A percentile compares a stretch with the other conserved stretches of the same genome.
These are phyloP conservation scores for Erodium trifolium DNA, from an alignment of 441 rosid species.

Conservation along the genomic window DNA sequence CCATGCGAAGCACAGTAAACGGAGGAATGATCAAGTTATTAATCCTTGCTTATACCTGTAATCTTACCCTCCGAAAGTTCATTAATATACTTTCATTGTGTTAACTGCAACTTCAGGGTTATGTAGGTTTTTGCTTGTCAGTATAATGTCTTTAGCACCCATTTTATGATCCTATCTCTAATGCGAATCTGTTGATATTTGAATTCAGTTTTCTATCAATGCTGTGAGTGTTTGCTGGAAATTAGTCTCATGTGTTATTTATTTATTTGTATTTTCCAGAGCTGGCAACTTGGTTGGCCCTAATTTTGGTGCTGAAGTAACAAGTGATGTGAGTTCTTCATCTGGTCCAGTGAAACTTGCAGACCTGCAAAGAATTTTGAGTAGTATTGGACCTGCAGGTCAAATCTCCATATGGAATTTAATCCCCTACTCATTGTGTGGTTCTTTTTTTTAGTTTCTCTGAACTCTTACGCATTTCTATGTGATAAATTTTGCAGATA, in stretches of 20 bases:
- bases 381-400: constrained; percentile 71
- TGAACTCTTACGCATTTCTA: constrained; percentile 24
- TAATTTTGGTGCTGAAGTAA: constrained; percentile 51
- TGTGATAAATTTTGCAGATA: constrained; percentile 38
- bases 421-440: not conserved
- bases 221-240: not conserved
- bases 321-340: constrained; percentile 64
- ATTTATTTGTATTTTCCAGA: constrained; percentile 32
- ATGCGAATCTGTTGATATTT: not conserved
- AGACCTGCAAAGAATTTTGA: constrained; percentile 84
- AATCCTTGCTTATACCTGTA: not conserved
- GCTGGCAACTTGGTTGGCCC: constrained; percentile 72
- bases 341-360: constrained; percentile 79
- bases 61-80: not conserved
- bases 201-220: not conserved
- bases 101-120: not conserved
- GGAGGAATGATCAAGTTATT: not conserved
- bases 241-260: constrained; percentile 10
- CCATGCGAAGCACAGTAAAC: not conserved
- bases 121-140: not conserved
- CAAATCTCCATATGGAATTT: constrained; percentile 14
- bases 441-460: constrained; percentile 11
- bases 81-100: not conserved
- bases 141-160: not conserved
- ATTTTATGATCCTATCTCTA: not conserved